Percentiles rank a stretch among this genome's conserved stretches.
Evolutionary conservation across 805 yeast genomes (phyloP).

Genomic region (Cyberlindnera galapagoensis): DNA sequence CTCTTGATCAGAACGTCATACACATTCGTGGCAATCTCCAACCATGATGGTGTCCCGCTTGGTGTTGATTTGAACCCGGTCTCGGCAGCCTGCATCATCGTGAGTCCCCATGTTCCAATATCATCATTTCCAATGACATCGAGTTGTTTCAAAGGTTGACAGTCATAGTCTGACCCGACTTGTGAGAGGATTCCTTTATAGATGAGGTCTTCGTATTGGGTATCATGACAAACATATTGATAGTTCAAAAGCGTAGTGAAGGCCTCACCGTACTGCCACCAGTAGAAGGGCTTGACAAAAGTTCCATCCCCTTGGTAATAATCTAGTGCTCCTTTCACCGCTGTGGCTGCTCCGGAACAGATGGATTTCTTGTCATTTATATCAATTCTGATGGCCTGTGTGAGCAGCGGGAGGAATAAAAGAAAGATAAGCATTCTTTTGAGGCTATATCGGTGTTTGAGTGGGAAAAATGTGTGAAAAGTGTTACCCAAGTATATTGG

Average conservation of each 20-base stretch:
- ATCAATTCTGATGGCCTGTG: conserved; percentile 3
- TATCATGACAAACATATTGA: conserved; percentile 62
- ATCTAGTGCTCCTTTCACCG: conserved; percentile 58
- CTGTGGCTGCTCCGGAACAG: conserved; percentile 44
- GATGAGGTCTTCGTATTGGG: conserved; percentile 50
- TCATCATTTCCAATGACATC: conserved; percentile 65
- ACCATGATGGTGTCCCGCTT: conserved; percentile 41
- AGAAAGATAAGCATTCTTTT: too few species aligned
- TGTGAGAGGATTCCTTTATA: conserved; percentile 44
- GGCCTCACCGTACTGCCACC: conserved; percentile 92
- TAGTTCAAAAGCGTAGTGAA: conserved; percentile 63
- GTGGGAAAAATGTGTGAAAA: too few species aligned
- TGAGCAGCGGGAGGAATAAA: not conserved
- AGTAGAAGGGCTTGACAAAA: conserved; percentile 58
- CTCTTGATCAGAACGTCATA: conserved; percentile 50
- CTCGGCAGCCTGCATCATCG: conserved; percentile 58
- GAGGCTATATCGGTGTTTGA: too few species aligned
- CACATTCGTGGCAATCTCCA: conserved; percentile 49
- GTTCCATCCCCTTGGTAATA: conserved; percentile 66
- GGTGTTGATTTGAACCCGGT: conserved; percentile 41
- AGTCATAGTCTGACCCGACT: conserved; percentile 41
- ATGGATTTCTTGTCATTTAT: conserved; percentile 5
- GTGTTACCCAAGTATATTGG: too few species aligned
- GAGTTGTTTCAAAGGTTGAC: conserved; percentile 50
- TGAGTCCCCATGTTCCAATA: conserved; percentile 65